Percentiles rank a stretch among this genome's conserved stretches.
These are phyloP conservation scores for Kodamaea arcana DNA, from an alignment of 1,139 yeast species.

Conservation along the genomic window DNA sequence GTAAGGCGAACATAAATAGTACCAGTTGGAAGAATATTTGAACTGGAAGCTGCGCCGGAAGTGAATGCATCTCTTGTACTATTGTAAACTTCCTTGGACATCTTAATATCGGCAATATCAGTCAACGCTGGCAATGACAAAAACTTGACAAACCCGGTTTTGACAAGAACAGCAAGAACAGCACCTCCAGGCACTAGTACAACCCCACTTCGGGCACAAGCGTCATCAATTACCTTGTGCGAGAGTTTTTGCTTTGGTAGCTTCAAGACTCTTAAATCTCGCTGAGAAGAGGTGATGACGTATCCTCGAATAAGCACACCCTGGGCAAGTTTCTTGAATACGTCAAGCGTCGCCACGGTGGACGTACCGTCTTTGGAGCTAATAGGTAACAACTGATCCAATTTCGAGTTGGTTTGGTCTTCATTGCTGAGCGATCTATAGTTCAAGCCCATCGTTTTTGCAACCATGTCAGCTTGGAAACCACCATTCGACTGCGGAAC, in stretches of 20 bases:
- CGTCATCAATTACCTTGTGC: constrained; percentile 63
- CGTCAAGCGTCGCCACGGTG: constrained; percentile 59
- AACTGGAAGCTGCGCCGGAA: constrained; percentile 20
- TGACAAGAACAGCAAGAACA: constrained; percentile 33
- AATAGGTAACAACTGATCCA: constrained; percentile 56
- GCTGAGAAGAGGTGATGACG: constrained; percentile 51
- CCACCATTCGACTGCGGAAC: constrained; percentile 69
- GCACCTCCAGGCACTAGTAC: constrained; percentile 31
- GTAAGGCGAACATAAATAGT: constrained; percentile 63
- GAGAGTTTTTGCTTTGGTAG: constrained; percentile 59
- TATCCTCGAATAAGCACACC: constrained; percentile 65
- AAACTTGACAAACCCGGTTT: constrained; percentile 37
- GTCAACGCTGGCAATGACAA: constrained; percentile 36
- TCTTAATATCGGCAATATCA: constrained; percentile 35
- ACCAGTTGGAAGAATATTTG: constrained; percentile 59
- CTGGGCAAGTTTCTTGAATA: constrained; percentile 56
- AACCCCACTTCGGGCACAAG: constrained; percentile 47
- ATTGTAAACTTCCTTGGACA: constrained; percentile 31
- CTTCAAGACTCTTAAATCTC: constrained; percentile 62
- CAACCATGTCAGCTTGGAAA: constrained; percentile 57
- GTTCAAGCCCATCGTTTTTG: constrained; percentile 40
- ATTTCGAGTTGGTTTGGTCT: constrained; percentile 46
- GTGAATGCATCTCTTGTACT: constrained; percentile 22
- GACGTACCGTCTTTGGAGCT: constrained; percentile 57
- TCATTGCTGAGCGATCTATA: constrained; percentile 28